Base-by-base conservation (phyloP, 164 flowering plant species). In the Chloranthus sessilifolius region DNA sequence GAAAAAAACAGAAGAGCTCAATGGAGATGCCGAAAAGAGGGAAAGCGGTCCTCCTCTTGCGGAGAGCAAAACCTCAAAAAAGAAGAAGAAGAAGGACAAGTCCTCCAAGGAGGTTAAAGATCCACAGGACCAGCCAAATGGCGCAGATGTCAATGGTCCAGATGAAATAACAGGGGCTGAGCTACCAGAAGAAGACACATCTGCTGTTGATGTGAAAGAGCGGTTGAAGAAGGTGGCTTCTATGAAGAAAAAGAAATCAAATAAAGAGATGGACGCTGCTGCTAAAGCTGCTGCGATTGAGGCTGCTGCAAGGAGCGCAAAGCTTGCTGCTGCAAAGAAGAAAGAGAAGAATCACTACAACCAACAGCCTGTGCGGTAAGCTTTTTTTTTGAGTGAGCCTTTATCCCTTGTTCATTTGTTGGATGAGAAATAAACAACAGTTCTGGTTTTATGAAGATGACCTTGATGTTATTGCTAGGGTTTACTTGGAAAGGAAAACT, bases 261-360 rank as follows among this genome's bases (percentile, higher is more conserved):
- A 61, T 34, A 92, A 86, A 57, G 99, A 92, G 70, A 70, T 82
- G 80, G 95, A 82, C 64, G 71, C 78, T 59, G 89, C 95, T 43
- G 86, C 95, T 11, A 76, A 52, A 74, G 90, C 92, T 43, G 97
- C 90, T 38, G 92, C 96, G 2, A 44, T 59, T 22, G 96, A 83
- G 64, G 91, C 88, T 29, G 83, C 91, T 27, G 80, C 85, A n/a
- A 81, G 95, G 71, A 74, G 65, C 56, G 88, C 92, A 35, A 83
- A 52, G 61, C 83, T 91, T 40, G 97, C 95, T 30, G 99, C 99
- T 17, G 95, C 97, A 35, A 94, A 94, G 85, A 94, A 94, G 68
- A 94, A 86, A 60, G 91, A 86, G 68, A 86, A 83, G 70, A 78
- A 71, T 53, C 95, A 86, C 50, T 86, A 83, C 70, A 86, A 83